Conservation (phyloP, 305 asterid species). For the Andrographis paniculata region DNA sequence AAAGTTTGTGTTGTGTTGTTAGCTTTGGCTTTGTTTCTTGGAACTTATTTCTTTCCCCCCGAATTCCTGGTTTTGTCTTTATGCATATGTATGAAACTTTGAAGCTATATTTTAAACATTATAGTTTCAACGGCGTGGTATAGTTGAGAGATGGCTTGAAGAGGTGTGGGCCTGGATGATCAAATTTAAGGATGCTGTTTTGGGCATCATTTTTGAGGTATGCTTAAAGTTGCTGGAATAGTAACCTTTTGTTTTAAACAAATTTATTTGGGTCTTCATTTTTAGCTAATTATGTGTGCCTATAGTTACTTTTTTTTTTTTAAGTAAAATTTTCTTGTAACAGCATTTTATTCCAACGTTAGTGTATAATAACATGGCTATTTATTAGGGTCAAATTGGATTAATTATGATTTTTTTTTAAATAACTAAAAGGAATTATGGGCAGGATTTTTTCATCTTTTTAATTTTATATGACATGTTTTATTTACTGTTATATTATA, state of each 20-base stretch:
- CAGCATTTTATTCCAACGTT: constrained; percentile 3
- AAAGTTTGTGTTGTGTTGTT: constrained; percentile 2
- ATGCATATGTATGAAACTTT: constrained; percentile 17
- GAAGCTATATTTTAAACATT: constrained; percentile 28
- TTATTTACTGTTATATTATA: no score
- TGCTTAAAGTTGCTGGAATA: constrained; percentile 17
- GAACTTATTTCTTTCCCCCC: no score
- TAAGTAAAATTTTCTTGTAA: constrained; percentile 1
- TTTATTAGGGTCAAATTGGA: not conserved
- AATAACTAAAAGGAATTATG: no score
- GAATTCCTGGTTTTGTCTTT: constrained; percentile 8
- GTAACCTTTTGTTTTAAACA: constrained; percentile 8
- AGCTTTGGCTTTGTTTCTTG: constrained; percentile 3
- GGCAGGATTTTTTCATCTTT: no score
- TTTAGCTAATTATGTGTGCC: constrained; percentile 1
- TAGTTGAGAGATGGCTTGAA: constrained; percentile 92
- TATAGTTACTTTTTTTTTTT: not conserved
- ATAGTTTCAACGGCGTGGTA: constrained; percentile 79
- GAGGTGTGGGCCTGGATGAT: constrained; percentile 83
- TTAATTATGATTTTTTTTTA: not conserved
- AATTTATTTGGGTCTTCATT: not conserved
- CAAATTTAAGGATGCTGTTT: constrained; percentile 65
- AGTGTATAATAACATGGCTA: not conserved
- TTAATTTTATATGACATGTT: no score
- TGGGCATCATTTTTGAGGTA: constrained; percentile 69